Evolutionary conservation across 495 filamentous ascomycete species (phyloP).

Genomic region (Stereocaulon alpinum): DNA sequence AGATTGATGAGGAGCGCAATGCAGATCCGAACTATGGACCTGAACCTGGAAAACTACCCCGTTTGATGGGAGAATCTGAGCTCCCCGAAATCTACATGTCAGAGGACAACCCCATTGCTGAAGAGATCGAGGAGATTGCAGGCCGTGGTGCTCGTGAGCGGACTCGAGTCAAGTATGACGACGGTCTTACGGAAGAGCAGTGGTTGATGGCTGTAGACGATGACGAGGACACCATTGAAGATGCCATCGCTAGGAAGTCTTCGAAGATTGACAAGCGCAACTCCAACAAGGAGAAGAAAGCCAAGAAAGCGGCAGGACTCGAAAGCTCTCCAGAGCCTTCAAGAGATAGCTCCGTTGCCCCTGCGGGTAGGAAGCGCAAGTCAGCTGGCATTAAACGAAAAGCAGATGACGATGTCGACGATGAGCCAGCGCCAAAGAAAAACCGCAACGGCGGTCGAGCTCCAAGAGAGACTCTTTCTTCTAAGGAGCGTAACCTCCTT

Average conservation of each 20-base stretch:
- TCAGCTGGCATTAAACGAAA: constrained; percentile 73
- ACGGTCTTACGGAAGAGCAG: constrained; percentile 95
- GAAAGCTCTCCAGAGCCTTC: constrained; percentile 69
- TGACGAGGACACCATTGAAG: constrained; percentile 88
- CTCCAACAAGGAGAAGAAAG: constrained; percentile 55
- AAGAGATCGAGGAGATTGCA: constrained; percentile 62
- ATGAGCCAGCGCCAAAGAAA: constrained; percentile 66
- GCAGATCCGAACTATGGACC: constrained; percentile 60
- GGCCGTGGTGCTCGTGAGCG: constrained; percentile 91
- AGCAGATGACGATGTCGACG: constrained; percentile 67
- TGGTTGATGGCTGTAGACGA: constrained; percentile 90
- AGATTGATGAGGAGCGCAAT: constrained; percentile 66
- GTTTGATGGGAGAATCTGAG: constrained; percentile 80
- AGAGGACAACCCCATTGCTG: constrained; percentile 72
- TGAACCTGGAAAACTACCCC: constrained; percentile 50
- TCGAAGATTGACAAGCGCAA: constrained; percentile 75
- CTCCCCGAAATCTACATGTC: constrained; percentile 86
- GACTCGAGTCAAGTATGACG: constrained; percentile 88
- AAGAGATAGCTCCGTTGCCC: constrained; percentile 68
- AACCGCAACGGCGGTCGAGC: constrained; percentile 63
- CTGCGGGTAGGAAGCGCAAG: constrained; percentile 61
- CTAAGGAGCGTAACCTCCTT: constrained; percentile 43
- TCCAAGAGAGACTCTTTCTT: constrained; percentile 41
- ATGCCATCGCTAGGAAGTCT: constrained; percentile 78
- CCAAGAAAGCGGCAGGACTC: constrained; percentile 34